phyloP scores from a whole-genome alignment of 192 early-diverging fungal species.

The Chytriomyces confervae region DNA sequence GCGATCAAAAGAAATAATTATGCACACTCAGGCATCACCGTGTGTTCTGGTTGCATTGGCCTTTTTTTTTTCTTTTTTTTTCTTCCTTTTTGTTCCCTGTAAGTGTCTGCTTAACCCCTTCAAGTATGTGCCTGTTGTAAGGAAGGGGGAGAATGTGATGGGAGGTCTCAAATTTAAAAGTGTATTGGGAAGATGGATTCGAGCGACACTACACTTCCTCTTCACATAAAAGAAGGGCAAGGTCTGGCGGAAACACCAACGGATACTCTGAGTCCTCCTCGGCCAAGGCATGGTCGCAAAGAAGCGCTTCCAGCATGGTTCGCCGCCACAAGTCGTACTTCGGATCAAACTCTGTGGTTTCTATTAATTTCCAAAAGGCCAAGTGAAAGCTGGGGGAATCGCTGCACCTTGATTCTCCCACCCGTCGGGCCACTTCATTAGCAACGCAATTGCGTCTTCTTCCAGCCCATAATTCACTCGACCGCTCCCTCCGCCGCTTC shows the following conservation, averaged over 20 bases:
- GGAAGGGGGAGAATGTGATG: no score
- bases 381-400: not conserved
- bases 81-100: no score
- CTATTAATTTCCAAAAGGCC: not conserved
- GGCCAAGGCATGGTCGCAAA: not conserved
- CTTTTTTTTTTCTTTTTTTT: no score
- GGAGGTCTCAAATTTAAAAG: no score
- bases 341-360: not conserved
- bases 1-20: constrained; percentile 26
- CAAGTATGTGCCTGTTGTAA: no score
- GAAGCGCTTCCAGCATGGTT: not conserved
- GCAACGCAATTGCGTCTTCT: not conserved
- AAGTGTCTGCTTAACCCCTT: no score
- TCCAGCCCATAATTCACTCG: not conserved
- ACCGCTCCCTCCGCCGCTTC: not conserved
- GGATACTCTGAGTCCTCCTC: not conserved
- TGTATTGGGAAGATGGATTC: no score
- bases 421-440: not conserved
- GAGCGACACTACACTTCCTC: not conserved
- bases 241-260: not conserved
- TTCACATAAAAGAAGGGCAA: not conserved
- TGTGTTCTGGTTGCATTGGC: no score
- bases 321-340: not conserved
- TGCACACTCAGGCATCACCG: no score
- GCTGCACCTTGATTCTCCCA: not conserved